phyloP scores from a whole-genome alignment of 768 basidiomycete species.

The Podaxis mareebaensis region DNA sequence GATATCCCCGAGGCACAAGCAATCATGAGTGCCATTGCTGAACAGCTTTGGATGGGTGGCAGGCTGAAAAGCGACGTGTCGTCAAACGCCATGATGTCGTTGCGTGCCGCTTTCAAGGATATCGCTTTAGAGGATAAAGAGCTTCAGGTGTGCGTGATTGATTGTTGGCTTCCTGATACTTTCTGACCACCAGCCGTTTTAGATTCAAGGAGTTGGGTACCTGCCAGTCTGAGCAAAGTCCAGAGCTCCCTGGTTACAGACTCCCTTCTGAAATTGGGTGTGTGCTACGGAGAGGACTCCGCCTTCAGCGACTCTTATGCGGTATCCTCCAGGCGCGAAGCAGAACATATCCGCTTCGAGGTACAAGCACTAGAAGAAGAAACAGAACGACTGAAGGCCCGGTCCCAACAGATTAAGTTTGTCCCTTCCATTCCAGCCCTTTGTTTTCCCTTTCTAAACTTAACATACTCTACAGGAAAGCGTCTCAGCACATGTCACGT shows the following conservation, averaged over 20 bases:
- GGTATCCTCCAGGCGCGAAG: conserved; percentile 23
- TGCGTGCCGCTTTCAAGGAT: conserved; percentile 24
- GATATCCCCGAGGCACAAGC: conserved; percentile 31
- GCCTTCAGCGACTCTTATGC: not conserved
- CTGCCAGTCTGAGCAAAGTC: not conserved
- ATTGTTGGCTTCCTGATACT: not conserved
- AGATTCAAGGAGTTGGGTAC: not conserved
- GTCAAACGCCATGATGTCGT: not conserved
- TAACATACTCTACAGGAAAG: not conserved
- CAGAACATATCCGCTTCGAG: conserved; percentile 27
- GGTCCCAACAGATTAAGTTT: conserved; percentile 32
- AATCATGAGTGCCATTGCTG: conserved; percentile 34
- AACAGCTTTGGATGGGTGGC: conserved; percentile 24
- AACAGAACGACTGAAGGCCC: conserved; percentile 26
- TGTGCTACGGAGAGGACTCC: not conserved
- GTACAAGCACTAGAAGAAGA: conserved; percentile 29
- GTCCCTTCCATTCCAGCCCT: not conserved
- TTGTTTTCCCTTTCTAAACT: not conserved
- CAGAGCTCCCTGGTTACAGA: not conserved
- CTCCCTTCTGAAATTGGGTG: conserved; percentile 2
- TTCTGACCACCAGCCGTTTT: not conserved
- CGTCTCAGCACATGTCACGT: not conserved
- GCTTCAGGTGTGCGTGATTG: conserved; percentile 25
- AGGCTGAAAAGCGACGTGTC: conserved; percentile 2
- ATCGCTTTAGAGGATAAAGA: conserved; percentile 34